Base-by-base conservation (phyloP, 306 rosid genomes). In the Acacia acuminata region DNA sequence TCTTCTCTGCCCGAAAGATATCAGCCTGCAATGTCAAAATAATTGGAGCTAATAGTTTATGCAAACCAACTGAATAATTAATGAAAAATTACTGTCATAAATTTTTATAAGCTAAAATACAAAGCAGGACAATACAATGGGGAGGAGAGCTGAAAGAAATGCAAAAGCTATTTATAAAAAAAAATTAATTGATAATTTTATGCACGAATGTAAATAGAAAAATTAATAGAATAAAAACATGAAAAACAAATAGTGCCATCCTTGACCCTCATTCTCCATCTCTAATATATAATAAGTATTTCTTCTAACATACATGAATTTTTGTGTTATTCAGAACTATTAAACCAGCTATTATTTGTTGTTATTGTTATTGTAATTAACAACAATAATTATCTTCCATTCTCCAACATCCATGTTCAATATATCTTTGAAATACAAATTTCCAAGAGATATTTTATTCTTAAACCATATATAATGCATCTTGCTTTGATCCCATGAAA, bases 1-100 rank as follows among this genome's bases (percentile, higher is more conserved):
- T 96, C 86, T 80, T 92, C 92, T 96, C 99, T 10, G 84, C 82
- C 36, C 98, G 98, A 88, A 96, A 96, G 86, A 93, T 93, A 86
- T 90, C 91, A 73, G 97, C 99, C 99, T 96, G 87, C 81, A 87
- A 93, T 50, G 42, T 24, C 77, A 85, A 60, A 80, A 84, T 5
- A 81, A 55, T 20, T 47, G 70, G 32, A 83, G 71, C 75, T 64
- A 30, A 73, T 20, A 80, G 16, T 71, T 71, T 70, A 79, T 43
- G 67, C 40, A 77, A 19, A 13, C 73, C 56, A 75, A 66, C 80
- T 66, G 38, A 73, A 61, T 71, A 42, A 75, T 53, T 22, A 50
- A 79, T 71, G 32, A 82, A 44, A 69, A 56, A 67, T 45, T 36
- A 73, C 58, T 16, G 56, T 24, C 30, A 2, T 10, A 50, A 81